Evolutionary conservation across 2,329 filamentous ascomycete species (phyloP).

Genomic region (Nectriaceae sp.): DNA sequence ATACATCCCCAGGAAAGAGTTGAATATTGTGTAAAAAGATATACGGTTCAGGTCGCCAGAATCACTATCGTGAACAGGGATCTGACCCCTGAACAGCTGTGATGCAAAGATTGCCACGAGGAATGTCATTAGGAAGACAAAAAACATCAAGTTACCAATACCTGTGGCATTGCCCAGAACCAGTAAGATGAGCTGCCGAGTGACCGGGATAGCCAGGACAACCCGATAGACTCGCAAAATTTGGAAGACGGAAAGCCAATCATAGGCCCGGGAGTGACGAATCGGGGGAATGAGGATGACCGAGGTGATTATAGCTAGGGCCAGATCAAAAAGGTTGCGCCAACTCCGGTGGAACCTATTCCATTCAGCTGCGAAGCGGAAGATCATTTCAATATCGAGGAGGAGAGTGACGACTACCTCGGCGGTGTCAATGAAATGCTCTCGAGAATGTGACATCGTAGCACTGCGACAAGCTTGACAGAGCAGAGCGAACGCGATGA

Average conservation of each 20-base stretch:
- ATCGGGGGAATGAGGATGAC: constrained; percentile 86
- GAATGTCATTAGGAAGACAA: constrained; percentile 95
- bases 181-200: constrained; percentile 79
- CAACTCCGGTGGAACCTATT: constrained; percentile 73
- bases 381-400: constrained; percentile 77
- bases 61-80: constrained; percentile 62
- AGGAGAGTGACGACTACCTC: constrained; percentile 78
- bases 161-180: constrained; percentile 90
- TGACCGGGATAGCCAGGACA: constrained; percentile 86
- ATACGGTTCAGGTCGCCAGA: constrained; percentile 65
- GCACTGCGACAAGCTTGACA: constrained; percentile 77
- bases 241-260: constrained; percentile 91
- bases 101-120: constrained; percentile 90
- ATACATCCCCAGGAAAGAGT: constrained; percentile 97
- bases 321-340: constrained; percentile 79
- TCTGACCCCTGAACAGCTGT: constrained; percentile 87
- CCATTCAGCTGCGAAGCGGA: constrained; percentile 80
- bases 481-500: constrained; percentile 81
- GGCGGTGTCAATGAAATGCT: constrained; percentile 66
- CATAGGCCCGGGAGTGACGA: constrained; percentile 72
- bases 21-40: constrained; percentile 89
- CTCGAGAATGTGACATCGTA: constrained; percentile 65
- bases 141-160: constrained; percentile 92
- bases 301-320: constrained; percentile 77
- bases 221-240: constrained; percentile 90